Conservation (phyloP, 805 yeast species). For the Myxozyma lipomycoides region DNA sequence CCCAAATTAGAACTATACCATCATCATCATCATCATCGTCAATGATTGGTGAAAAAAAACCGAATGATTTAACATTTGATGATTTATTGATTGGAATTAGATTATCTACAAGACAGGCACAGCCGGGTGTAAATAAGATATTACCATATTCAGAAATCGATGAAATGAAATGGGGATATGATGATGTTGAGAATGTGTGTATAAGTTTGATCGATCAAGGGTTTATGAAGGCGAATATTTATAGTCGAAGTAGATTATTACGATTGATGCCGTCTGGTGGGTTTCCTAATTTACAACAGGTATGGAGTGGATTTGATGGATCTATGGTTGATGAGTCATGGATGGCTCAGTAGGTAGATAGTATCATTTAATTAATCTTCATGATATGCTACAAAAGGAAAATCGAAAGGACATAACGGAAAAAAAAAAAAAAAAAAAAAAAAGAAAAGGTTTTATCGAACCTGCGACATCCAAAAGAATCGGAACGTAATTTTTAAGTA, state of each 20-base stretch:
- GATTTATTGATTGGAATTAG: conserved; percentile 18
- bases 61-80: conserved; percentile 26
- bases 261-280: conserved; percentile 21
- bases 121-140: conserved; percentile 5
- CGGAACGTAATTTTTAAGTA: neutral
- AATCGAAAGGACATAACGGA: neutral
- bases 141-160: conserved; percentile 8
- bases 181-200: conserved; percentile 36
- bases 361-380: neutral
- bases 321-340: conserved; percentile 26
- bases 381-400: neutral
- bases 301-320: conserved; percentile 15
- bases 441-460: no score
- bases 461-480: neutral
- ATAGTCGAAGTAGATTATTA: conserved; percentile 23
- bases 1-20: neutral
- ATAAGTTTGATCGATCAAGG: conserved; percentile 37
- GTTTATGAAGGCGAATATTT: conserved; percentile 38
- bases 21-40: neutral
- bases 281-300: conserved; percentile 15
- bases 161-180: conserved; percentile 24
- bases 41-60: neutral
- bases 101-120: conserved; percentile 17
- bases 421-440: neutral
- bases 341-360: conserved; percentile 18